Base-by-base conservation (phyloP, 306 rosid species). In the Castanopsis chinensis region DNA sequence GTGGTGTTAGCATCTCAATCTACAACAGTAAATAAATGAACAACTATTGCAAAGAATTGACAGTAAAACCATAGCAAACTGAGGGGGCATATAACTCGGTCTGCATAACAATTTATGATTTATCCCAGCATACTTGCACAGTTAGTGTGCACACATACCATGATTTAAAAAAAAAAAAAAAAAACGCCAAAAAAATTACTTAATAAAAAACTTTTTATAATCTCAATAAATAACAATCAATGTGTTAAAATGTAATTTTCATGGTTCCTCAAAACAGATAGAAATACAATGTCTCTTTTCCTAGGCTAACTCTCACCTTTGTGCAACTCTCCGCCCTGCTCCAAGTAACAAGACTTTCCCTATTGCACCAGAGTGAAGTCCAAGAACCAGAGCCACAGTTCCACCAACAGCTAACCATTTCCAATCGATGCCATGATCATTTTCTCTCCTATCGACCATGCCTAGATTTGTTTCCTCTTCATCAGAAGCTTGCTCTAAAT, bases 331-430 rank as follows among this genome's bases (percentile, higher is more conserved):
- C 75, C 84, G 92, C 83, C 97, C 99, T 74, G 93, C 99, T 81
- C 98, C 98, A 78, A 96, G 79, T 78, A 96, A 79, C 79, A 96
- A 78, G 5, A 84, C 90, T 78, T 91, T 91, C 73, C 98, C 99
- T 79, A 96, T 85, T 6, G 82, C 94, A 69, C 97, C 94, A 3
- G 89, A 80, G 73, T 91, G 98, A 84, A 95, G 85, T 76, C 99
- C 99, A 86, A 89, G 93, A 79, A 88, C 94, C 75, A 96, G 82
- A 79, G 99, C 99, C 85, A 91, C 92, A 19, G 99, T 76, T 54
- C 98, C 99, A 76, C 99, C 98, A 27, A 96, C 30, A 65, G 90
- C 92, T 76, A 96, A 54, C 99, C 99, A 96, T 86, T 93, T 96
- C 98, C 99, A 96, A 85, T 90, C 97, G 49, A 96, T 51, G 73